A percentile compares a stretch with the other conserved stretches of the same genome.
These are phyloP conservation scores for Podospora pseudocomata DNA, from an alignment of 495 filamentous ascomycete genomes.

Conservation along the genomic window DNA sequence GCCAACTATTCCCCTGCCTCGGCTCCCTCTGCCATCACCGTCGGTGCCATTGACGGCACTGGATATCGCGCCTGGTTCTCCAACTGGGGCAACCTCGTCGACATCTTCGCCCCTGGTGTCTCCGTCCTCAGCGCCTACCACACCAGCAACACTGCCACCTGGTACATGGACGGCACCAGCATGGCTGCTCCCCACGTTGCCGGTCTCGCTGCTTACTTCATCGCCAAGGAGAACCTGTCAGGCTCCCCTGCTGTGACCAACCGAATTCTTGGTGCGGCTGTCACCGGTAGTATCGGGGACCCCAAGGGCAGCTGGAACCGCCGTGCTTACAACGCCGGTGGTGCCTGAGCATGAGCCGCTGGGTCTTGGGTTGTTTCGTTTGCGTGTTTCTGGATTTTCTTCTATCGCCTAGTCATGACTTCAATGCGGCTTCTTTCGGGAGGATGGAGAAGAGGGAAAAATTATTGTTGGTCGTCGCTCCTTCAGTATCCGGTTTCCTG, in stretches of 20 bases:
- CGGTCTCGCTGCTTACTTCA: slow-evolving; percentile 49
- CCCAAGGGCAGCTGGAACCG: slow-evolving; percentile 9
- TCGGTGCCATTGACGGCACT: slow-evolving; percentile 49
- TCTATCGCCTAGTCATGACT: not conserved
- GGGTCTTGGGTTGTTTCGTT: not conserved
- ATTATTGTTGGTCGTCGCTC: not conserved
- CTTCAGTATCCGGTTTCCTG: not conserved
- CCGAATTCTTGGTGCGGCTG: slow-evolving; percentile 9
- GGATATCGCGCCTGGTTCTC: slow-evolving; percentile 51
- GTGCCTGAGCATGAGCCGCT: not conserved
- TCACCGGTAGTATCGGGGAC: slow-evolving; percentile 3
- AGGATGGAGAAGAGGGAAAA: not conserved
- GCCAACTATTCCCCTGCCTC: slow-evolving; percentile 51
- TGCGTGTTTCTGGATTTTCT: not conserved
- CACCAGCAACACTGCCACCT: slow-evolving; percentile 33
- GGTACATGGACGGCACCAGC: slow-evolving; percentile 49
- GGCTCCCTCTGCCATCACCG: slow-evolving; percentile 52
- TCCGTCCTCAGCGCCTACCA: slow-evolving; percentile 34
- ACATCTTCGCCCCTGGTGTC: slow-evolving; percentile 58
- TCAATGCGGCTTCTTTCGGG: not conserved
- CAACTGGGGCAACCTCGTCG: slow-evolving; percentile 58
- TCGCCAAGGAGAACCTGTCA: slow-evolving; percentile 20
- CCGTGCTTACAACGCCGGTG: slow-evolving; percentile 19
- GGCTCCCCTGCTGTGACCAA: slow-evolving; percentile 15
- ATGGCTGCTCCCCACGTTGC: slow-evolving; percentile 49